Base-by-base conservation (phyloP, 345 rosid genomes). In the Excoecaria agallocha region DNA sequence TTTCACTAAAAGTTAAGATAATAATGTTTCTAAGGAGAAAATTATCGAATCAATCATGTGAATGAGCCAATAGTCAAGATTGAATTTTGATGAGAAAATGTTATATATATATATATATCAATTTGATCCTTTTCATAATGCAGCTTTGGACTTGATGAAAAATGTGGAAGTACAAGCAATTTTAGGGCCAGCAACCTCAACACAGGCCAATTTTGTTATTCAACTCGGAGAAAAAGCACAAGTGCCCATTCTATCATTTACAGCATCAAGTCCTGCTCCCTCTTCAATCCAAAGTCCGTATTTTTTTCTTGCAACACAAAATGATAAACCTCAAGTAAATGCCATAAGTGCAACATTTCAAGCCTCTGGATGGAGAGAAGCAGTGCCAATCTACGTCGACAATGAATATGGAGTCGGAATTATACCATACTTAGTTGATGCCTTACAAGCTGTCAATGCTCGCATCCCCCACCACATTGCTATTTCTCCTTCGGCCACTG, bases 231-330 rank as follows among this genome's bases (percentile, higher is more conserved):
- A 66, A 12, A 85, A 77, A 56, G 65, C 84, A 50, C 84, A 80
- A 12, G 89, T 90, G n/a, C 94, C 96, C 0, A 79, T 81, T 19
- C 52, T 90, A 38, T 79, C 89, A 54, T 82, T 89, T 74, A 79
- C 86, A 0, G 85, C 88, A 2, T 68, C 88, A 2, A 83, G 82
- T 24, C 87, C 87, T 65, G 60, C 78, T 9, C 63, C 87, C 5
- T 60, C 78, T 54, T 72, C 78, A 16, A 66, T 55, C 20, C 22
- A 66, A 9, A 82, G 61, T 5, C 62, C 76, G 22, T 85, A 81
- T 67, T 88, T 85, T 77, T 69, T 86, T 35, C 74, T 80, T 72
- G 80, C 86, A 16, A 80, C 84, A 4, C 66, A 72, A 50, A 64
- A 77, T 22, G 90, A 89, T 58, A 78, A 83, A 19, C 38, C 37